Evolutionary conservation across 345 rosid species (phyloP).

Genomic region (Populus ilicifolia): DNA sequence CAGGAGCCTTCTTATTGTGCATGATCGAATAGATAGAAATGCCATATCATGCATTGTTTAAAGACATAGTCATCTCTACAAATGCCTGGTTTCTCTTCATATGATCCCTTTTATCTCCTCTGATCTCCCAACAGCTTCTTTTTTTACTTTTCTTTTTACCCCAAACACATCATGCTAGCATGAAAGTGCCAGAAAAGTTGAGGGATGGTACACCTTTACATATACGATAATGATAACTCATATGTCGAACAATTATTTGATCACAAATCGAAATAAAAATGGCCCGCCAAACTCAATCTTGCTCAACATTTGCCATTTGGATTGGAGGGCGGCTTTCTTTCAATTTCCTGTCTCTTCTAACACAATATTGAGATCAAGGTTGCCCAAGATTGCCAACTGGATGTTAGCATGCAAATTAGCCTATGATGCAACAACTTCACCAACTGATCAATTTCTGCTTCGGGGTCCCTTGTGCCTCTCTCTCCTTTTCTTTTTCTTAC

Average conservation of each 20-base stretch:
- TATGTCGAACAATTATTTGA: background rate
- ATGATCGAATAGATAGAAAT: background rate
- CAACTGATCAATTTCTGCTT: constrained; percentile 7
- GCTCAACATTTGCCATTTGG: background rate
- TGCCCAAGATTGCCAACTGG: constrained; percentile 11
- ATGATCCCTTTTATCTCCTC: constrained; percentile 2
- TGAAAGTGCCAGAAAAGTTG: background rate
- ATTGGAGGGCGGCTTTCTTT: background rate
- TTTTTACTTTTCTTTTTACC: background rate
- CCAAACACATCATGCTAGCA: background rate
- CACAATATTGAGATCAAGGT: background rate
- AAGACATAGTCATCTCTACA: constrained; percentile 2
- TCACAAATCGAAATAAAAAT: background rate
- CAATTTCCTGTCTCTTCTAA: background rate
- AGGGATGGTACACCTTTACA: background rate
- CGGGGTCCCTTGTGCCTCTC: background rate
- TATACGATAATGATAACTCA: background rate
- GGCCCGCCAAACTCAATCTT: constrained; percentile 4
- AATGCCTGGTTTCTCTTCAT: constrained; percentile 5
- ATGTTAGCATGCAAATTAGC: background rate
- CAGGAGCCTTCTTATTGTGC: no score
- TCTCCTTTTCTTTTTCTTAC: background rate
- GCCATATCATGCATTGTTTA: background rate
- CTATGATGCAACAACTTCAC: background rate
- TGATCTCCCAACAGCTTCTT: background rate